Conservation (phyloP, 768 basidiomycete genomes). For the Tricholoma sp. region DNA sequence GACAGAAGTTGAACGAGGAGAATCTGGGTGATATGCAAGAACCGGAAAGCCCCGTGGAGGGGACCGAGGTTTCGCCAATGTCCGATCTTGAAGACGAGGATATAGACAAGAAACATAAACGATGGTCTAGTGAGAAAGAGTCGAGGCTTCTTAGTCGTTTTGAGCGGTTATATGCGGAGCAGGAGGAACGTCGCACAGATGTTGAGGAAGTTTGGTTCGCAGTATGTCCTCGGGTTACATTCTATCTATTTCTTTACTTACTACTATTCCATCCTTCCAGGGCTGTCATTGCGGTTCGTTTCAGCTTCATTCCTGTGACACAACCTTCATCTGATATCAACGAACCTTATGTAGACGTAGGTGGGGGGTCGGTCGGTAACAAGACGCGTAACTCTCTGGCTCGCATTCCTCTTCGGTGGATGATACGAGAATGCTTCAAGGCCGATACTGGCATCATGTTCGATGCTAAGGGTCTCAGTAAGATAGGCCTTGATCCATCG, state of each 20-base stretch:
- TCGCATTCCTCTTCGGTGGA: conserved; percentile 57
- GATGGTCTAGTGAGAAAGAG: conserved; percentile 1
- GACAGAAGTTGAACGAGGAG: conserved; percentile 25
- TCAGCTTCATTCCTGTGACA: not conserved
- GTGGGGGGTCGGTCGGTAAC: conserved; percentile 50
- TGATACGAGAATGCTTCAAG: conserved; percentile 64
- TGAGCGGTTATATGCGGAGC: conserved; percentile 28
- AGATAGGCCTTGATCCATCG: conserved; percentile 38
- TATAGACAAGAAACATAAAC: not conserved
- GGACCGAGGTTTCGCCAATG: not conserved
- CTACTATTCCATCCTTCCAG: conserved; percentile 2
- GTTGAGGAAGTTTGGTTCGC: conserved; percentile 69
- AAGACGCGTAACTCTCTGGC: conserved; percentile 37
- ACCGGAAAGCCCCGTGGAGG: not conserved
- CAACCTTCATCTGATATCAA: not conserved
- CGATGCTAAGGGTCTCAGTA: conserved; percentile 36
- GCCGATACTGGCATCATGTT: conserved; percentile 57
- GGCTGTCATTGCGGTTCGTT: conserved; percentile 42
- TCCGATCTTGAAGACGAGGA: not conserved
- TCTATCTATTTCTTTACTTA: not conserved
- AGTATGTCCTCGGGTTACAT: conserved; percentile 21
- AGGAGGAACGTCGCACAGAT: conserved; percentile 24
- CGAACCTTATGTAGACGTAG: conserved; percentile 35
- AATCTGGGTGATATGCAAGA: conserved; percentile 16
- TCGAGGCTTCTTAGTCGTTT: conserved; percentile 23